A percentile compares a stretch with the other conserved stretches of the same genome.
phyloP scores from a whole-genome alignment of 2,329 filamentous ascomycete species.

The Fusarium sp. region DNA sequence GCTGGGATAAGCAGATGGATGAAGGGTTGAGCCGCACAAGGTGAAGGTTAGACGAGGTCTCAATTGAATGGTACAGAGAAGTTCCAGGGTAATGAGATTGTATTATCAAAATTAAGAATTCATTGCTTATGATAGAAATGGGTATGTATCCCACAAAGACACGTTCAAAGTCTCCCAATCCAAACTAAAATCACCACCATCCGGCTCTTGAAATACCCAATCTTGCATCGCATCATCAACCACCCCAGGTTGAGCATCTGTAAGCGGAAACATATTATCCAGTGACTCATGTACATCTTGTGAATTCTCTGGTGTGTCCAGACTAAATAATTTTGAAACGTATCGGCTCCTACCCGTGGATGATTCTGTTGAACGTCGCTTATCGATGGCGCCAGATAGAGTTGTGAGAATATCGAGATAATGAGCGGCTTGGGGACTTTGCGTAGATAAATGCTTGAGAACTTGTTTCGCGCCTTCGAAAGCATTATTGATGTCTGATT shows the following conservation, averaged over 20 bases:
- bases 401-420: constrained; percentile 66
- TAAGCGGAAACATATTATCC: not conserved
- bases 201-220: constrained; percentile 32
- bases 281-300: not conserved
- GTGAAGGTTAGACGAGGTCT: not conserved
- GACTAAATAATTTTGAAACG: constrained; percentile 38
- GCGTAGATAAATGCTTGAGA: constrained; percentile 58
- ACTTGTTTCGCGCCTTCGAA: constrained; percentile 63
- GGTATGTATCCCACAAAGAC: constrained; percentile 43
- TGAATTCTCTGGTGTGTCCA: not conserved
- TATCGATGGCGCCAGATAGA: constrained; percentile 57
- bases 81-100: not conserved
- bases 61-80: not conserved
- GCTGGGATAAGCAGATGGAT: not conserved
- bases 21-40: not conserved
- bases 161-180: constrained; percentile 44
- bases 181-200: constrained; percentile 34
- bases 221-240: constrained; percentile 19
- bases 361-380: constrained; percentile 27
- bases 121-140: constrained; percentile 29
- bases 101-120: not conserved
- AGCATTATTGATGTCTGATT: constrained; percentile 58
- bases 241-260: not conserved
- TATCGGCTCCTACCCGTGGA: constrained; percentile 40
- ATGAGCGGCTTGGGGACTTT: constrained; percentile 66